Conservation (phyloP, 495 filamentous ascomycete species). For the Xylaria scruposa region DNA sequence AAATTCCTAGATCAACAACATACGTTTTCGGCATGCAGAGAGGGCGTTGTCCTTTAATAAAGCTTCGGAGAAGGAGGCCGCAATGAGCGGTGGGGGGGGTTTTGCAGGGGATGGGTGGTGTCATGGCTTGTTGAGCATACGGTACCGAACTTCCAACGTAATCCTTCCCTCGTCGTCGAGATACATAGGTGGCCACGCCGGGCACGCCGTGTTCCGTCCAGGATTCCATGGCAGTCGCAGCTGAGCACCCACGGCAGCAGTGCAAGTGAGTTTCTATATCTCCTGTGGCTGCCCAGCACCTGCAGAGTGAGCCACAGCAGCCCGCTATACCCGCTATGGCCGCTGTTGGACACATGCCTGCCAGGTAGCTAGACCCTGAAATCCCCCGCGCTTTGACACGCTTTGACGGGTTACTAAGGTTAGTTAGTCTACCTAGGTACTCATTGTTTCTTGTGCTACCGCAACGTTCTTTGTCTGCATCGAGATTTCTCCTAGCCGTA, state of each 20-base stretch:
- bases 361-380: slow-evolving; percentile 5
- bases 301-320: background rate
- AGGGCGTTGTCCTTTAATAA: background rate
- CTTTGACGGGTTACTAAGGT: background rate
- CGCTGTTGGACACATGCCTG: slow-evolving; percentile 1
- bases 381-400: background rate
- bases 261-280: background rate
- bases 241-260: background rate
- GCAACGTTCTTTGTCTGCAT: background rate
- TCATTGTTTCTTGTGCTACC: background rate
- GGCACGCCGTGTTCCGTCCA: background rate
- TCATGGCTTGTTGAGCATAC: background rate
- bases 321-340: slow-evolving; percentile 7
- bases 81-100: background rate
- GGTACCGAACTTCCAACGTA: background rate
- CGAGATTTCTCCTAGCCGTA: background rate
- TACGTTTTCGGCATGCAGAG: background rate
- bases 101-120: background rate
- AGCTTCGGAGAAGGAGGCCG: background rate
- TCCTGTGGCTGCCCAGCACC: background rate
- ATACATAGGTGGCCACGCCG: background rate
- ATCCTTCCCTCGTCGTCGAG: background rate
- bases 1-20: background rate
- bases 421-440: background rate
- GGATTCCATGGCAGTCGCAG: slow-evolving; percentile 1